Conservation (phyloP, 78 protist species). For the Anaeramoeba ignava region DNA sequence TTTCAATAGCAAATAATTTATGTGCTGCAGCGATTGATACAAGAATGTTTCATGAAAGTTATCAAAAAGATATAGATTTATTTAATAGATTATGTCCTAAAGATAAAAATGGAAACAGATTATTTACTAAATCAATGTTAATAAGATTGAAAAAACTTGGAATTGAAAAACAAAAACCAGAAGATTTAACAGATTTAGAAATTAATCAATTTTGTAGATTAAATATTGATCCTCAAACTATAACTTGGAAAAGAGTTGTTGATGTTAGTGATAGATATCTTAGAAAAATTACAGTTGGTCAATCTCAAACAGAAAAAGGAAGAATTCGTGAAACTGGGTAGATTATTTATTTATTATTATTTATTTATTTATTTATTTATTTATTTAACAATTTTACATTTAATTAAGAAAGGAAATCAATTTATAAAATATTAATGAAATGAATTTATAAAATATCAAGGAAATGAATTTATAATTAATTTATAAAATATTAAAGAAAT, state of each 20-base stretch:
- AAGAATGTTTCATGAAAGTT: constrained; percentile 75
- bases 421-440: too few species aligned
- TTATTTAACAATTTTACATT: too few species aligned
- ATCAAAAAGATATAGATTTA: constrained; percentile 59
- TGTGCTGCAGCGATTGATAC: constrained; percentile 90
- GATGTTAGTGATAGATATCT: constrained; percentile 88
- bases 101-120: constrained; percentile 8
- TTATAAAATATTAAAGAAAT: too few species aligned
- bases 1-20: constrained; percentile 92
- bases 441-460: too few species aligned
- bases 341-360: too few species aligned
- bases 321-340: background rate
- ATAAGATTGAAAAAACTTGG: constrained; percentile 55
- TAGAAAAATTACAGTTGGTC: constrained; percentile 78
- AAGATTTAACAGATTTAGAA: constrained; percentile 20
- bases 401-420: too few species aligned
- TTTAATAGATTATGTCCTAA: constrained; percentile 58
- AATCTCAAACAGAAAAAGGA: constrained; percentile 66
- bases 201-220: constrained; percentile 57
- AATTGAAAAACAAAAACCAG: constrained; percentile 59
- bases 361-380: too few species aligned
- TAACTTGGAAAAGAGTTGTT: constrained; percentile 87
- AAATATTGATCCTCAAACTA: constrained; percentile 75
- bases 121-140: constrained; percentile 59
- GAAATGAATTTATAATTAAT: too few species aligned